These are phyloP conservation scores for Tolypocladium amazonense DNA, from an alignment of 2,329 filamentous ascomycete genomes.

Conservation along the genomic window DNA sequence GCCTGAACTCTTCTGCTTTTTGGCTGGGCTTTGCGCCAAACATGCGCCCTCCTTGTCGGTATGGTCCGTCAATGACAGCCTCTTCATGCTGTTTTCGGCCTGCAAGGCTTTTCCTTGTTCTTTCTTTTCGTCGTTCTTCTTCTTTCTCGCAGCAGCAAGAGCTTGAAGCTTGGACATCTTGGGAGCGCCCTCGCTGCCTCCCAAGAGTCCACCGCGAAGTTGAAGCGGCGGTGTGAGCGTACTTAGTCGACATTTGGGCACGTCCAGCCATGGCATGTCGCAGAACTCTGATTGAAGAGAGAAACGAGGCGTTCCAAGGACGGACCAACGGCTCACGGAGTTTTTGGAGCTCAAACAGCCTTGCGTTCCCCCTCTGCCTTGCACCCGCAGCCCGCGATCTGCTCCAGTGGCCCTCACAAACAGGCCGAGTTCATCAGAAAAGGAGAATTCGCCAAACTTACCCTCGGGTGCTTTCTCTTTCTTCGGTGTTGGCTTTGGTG, in stretches of 20 bases:
- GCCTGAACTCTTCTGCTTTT: constrained; percentile 12
- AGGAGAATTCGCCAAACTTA: constrained; percentile 25
- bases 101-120: constrained; percentile 14
- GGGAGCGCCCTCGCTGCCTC: constrained; percentile 54
- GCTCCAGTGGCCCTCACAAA: constrained; percentile 19
- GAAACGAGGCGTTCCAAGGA: neutral
- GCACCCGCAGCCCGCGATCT: constrained; percentile 14
- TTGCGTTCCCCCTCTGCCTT: constrained; percentile 1
- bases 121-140: constrained; percentile 60
- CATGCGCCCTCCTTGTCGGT: constrained; percentile 16
- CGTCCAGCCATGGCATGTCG: constrained; percentile 76
- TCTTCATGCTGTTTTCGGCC: constrained; percentile 17
- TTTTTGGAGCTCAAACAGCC: neutral
- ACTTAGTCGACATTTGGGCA: constrained; percentile 55
- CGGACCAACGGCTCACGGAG: neutral
- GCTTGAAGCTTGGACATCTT: constrained; percentile 88
- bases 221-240: constrained; percentile 47
- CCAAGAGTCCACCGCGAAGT: constrained; percentile 60
- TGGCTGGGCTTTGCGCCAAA: constrained; percentile 8
- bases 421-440: constrained; percentile 15
- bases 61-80: constrained; percentile 19
- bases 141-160: constrained; percentile 75
- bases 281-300: constrained; percentile 45
- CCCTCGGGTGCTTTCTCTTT: constrained; percentile 32
- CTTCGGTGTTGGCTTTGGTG: constrained; percentile 24